Conservation (phyloP, 495 filamentous ascomycete genomes). For the Schizothecium vesticola region DNA sequence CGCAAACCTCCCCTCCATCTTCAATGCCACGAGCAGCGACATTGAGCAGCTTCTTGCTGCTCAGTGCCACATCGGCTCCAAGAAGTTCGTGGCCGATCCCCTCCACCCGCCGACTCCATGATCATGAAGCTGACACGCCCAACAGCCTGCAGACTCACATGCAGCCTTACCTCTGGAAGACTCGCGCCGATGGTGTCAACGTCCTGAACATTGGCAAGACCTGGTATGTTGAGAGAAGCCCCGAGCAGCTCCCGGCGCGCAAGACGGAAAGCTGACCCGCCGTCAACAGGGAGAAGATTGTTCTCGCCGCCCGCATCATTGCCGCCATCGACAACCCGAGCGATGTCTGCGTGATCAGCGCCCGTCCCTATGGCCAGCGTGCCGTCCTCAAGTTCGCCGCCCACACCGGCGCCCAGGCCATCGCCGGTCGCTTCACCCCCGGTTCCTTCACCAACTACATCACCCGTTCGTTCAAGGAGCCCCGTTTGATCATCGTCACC, state of each 20-base stretch:
- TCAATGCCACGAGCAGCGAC: slow-evolving; percentile 68
- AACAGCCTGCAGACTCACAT: slow-evolving; percentile 82
- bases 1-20: slow-evolving; percentile 79
- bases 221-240: slow-evolving; percentile 62
- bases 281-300: slow-evolving; percentile 88
- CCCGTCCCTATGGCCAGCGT: slow-evolving; percentile 98
- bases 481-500: slow-evolving; percentile 97
- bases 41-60: slow-evolving; percentile 99
- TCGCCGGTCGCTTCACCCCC: slow-evolving; percentile 98
- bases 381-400: slow-evolving; percentile 98
- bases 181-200: slow-evolving; percentile 94
- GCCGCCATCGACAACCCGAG: slow-evolving; percentile 98
- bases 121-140: slow-evolving; percentile 16
- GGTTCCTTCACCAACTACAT: slow-evolving; percentile 99
- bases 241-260: not conserved
- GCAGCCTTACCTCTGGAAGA: slow-evolving; percentile 99
- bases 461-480: slow-evolving; percentile 99
- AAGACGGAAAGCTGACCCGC: slow-evolving; percentile 1
- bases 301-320: slow-evolving; percentile 96
- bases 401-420: slow-evolving; percentile 95
- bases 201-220: slow-evolving; percentile 99
- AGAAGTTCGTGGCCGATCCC: slow-evolving; percentile 54
- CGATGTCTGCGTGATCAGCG: slow-evolving; percentile 97
- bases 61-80: slow-evolving; percentile 93
- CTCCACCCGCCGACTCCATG: not conserved